phyloP scores from a whole-genome alignment of 192 early-diverging fungal species.

The Coemansia sp. region DNA sequence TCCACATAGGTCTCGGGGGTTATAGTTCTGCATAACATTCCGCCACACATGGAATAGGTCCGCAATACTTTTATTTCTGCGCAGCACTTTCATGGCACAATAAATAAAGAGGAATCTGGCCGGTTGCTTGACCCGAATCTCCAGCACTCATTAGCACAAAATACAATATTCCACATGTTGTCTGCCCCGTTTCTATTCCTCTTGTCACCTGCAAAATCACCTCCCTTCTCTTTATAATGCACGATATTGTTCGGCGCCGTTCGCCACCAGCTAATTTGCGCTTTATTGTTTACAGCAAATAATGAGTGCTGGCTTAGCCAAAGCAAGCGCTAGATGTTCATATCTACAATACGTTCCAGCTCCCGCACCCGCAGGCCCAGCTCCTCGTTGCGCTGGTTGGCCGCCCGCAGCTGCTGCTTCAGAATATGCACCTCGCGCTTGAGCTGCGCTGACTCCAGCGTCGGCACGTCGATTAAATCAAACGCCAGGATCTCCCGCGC shows the following conservation, averaged over 20 bases:
- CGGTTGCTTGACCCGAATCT: no score
- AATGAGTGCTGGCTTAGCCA: no score
- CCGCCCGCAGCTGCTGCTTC: constrained; percentile 42
- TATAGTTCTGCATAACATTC: no score
- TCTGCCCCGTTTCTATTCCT: no score
- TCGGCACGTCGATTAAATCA: constrained; percentile 61
- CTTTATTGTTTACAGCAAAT: not conserved
- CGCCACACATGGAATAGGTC: no score
- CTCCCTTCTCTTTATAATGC: not conserved
- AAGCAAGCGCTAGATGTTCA: constrained; percentile 13
- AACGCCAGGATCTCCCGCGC: constrained; percentile 70
- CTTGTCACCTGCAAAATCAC: no score
- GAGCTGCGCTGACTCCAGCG: constrained; percentile 50
- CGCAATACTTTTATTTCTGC: no score
- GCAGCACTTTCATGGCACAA: no score
- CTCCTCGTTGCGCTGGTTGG: constrained; percentile 51
- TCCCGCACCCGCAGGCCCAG: constrained; percentile 40
- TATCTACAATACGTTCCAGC: constrained; percentile 47
- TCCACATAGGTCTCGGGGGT: no score
- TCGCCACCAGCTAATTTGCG: not conserved
- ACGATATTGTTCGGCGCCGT: not conserved
- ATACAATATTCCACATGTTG: no score
- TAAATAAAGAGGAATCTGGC: no score
- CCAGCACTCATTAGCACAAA: no score
- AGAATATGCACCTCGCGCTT: constrained; percentile 37